Evolutionary conservation across 2,329 filamentous ascomycete species (phyloP).

Genomic region (Cercospora canescens): DNA sequence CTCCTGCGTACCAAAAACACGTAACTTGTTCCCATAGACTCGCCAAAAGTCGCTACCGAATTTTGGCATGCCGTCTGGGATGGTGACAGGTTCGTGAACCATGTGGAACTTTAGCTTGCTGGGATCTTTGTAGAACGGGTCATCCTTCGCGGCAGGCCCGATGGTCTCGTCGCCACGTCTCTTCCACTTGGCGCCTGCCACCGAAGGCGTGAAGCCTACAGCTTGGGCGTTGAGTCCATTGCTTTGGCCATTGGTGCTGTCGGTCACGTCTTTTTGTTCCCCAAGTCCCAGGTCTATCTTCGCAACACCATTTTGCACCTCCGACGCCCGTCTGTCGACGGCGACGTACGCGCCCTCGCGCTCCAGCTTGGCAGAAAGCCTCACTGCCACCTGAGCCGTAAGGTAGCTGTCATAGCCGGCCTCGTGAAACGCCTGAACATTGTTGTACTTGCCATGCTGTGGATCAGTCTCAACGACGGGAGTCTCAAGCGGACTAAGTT

Average conservation of each 20-base stretch:
- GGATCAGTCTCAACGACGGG: conserved; percentile 45
- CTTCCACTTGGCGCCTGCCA: conserved; percentile 32
- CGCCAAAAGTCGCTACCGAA: conserved; percentile 57
- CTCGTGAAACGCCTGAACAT: conserved; percentile 53
- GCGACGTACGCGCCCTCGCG: conserved; percentile 39
- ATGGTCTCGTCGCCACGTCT: conserved; percentile 31
- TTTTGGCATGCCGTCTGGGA: conserved; percentile 48
- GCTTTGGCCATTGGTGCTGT: conserved; percentile 6
- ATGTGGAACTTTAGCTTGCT: conserved; percentile 25
- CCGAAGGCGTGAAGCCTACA: conserved; percentile 30
- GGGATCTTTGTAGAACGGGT: conserved; percentile 30
- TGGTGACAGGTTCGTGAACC: conserved; percentile 32
- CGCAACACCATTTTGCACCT: conserved; percentile 17
- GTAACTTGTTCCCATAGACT: conserved; percentile 59
- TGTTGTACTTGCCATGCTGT: conserved; percentile 44
- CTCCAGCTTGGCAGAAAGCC: conserved; percentile 55
- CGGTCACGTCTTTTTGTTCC: background rate
- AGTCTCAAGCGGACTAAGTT: conserved; percentile 38
- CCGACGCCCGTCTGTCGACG: conserved; percentile 10
- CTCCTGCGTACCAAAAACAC: conserved; percentile 62
- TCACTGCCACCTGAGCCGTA: conserved; percentile 60
- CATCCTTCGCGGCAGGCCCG: conserved; percentile 21
- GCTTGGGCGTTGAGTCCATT: conserved; percentile 9
- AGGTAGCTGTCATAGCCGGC: conserved; percentile 65
- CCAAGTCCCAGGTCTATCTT: conserved; percentile 16